Evolutionary conservation across 2,329 filamentous ascomycete genomes (phyloP), one percentile per base, ranked within the genome.

Genomic region (Acrodontium crateriforme): DNA sequence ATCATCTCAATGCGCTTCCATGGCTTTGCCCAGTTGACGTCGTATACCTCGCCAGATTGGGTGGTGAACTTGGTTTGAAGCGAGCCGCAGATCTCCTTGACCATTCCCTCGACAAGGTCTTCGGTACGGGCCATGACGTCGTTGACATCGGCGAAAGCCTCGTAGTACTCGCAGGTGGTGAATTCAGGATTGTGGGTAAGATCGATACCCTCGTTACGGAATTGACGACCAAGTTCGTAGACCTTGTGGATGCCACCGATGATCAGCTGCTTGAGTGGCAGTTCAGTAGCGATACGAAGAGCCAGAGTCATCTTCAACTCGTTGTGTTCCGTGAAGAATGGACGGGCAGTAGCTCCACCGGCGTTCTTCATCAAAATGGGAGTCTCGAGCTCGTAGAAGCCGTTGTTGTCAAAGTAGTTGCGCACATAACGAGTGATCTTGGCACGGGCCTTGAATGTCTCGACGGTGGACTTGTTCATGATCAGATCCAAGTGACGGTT

Each of bases 141-240:
- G 56, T 91, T 80, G 43, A 93, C 73, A 56, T 93, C 84, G 19
- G 62, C 56, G 31, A 56, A 95, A 3, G 89, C 87, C 71, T 80
- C 76, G 60, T 98, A 98, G 62, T 95, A 95, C 58, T 98, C 89
- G 55, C 83, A 82, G 15, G 83, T 92, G 23, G 89, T 98, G 64
- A 98, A 98, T 55, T 98, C 89, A 20, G 81, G 89, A 65, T 95
- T 98, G 67, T 98, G 89, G 6, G 89, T 98, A 27, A 89, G 64
- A 54, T 92, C 83, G 39, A 83, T 78, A 34, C 79, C 77, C 58
- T 93, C 85, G 50, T 98, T 98, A 47, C 89, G 68, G 71, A 98
- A 98, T 54, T 92, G 83, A 41, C 84, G 78, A 40, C 89, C 89
- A 38, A 98, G 74, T 55, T 98, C 89, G 59, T 93, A 98, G 9